A percentile compares a stretch with the other conserved stretches of the same genome.
These are phyloP conservation scores for Heliamphora pulchella DNA, from an alignment of 179 eudicot genomes.

Conservation along the genomic window DNA sequence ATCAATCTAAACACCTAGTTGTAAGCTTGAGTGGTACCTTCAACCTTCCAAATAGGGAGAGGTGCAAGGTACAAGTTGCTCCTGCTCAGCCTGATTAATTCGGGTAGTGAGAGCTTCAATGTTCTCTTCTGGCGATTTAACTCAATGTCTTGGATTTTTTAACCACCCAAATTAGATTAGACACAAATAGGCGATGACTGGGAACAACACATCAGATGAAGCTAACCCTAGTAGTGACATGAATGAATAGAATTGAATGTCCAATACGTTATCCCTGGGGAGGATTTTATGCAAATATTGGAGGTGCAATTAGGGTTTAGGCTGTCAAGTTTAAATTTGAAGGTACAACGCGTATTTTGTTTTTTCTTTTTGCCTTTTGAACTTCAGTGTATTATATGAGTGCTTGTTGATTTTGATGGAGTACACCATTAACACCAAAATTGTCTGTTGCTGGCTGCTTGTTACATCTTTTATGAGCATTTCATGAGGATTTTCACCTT, in stretches of 20 bases:
- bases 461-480: background rate
- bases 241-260: background rate
- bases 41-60: no score
- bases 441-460: background rate
- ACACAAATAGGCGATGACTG: background rate
- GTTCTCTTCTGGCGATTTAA: background rate
- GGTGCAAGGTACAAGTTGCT: no score
- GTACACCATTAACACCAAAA: background rate
- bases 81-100: no score
- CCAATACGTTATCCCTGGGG: background rate
- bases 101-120: no score
- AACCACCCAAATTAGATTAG: background rate
- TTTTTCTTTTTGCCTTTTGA: background rate
- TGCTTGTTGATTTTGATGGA: background rate
- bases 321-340: no score
- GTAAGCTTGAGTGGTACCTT: background rate
- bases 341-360: no score
- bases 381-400: background rate
- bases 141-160: background rate
- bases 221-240: background rate
- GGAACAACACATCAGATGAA: background rate
- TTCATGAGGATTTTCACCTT: background rate
- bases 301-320: slow-evolving; percentile 9
- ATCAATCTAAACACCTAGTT: background rate
- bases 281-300: background rate